Base-by-base conservation (phyloP, 306 rosid genomes). In the Pyrus bretschneideri region DNA sequence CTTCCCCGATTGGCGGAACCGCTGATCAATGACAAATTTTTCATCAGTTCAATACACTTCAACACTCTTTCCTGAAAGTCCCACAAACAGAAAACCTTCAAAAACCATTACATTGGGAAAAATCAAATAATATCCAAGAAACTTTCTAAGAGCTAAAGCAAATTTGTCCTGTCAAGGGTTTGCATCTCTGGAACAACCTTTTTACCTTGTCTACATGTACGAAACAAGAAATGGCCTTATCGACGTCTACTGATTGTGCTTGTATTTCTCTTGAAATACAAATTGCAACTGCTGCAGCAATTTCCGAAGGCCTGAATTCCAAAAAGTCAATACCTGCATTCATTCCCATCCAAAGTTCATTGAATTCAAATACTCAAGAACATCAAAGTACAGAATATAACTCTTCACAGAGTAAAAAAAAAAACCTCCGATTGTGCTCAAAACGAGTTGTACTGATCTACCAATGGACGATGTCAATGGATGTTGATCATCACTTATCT, bases 271-370 rank as follows among this genome's bases (percentile, higher is more conserved):
- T 75, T 61, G 85, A 81, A 74, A 85, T 80, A 61, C 77, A 87
- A 71, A 90, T 85, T 77, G 97, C 96, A 69, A 85, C 93, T 9
- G 96, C 91, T 44, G 93, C 89, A 30, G 96, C 98, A 21, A 93
- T 88, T 83, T 93, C 98, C 69, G 97, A 93, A 67, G 98, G 91
- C 76, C 58, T 82, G 84, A 88, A 91, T 74, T 93, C 96, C 92
- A 93, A 91, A 87, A 93, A 91, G 79, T 93, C 88, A 81, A 88
- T 75, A 75, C 84, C 98, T 93, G 89, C 86, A 90, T 83, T 84
- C 63, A 81, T 78, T 72, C 70, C 84, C 83, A 72, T 74, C 76
- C 74, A 79, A 76, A 78, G 45, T 69, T 74, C 68, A 66, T 85
- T 74, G 70, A 69, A 76, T 76, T 78, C 89, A 82, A 81, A 74